Evolutionary conservation across 108 stramenopile species (phyloP), one percentile per base, ranked within the genome.

Genomic region (Skeletonema grethae): DNA sequence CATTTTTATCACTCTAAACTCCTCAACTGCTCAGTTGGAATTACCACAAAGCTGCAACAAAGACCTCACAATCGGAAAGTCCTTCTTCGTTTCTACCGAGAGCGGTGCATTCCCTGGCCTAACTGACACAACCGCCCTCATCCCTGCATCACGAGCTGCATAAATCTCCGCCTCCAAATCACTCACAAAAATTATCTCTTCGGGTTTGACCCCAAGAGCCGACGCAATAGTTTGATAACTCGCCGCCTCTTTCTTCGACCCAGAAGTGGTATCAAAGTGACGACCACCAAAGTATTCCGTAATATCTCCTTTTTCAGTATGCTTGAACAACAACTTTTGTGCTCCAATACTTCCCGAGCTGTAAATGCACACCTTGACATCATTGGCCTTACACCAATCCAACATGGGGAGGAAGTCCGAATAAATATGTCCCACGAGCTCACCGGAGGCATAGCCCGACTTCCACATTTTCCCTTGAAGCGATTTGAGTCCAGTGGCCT

Each of bases 391-490:
- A 77, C 89, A 92, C 87, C 91, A 85, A 20, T 82, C 56, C 70
- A 97, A 63, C 75, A 87, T 82, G 7, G 85, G 87, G 10, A 80
- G 65, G 25, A 97, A 82, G 67, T 98, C 97, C 8, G 75, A 75
- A 70, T 89, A 98, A 5, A 96, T 75, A 73, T 91, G 92, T 50
- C 91, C 94, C 25, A 83, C 69, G 3, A 98, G 39, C n/a, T 80
- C 84, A 0, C 96, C 97, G 25, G 75, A 70, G 38, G 74, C 80
- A 68, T 89, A 90, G 5, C 93, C 90, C 10, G 69, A 41, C 58
- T 89, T 84, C 96, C 97, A 98, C 76, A 98, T 96, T 64, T 88
- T 77, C 5, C 97, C 96, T 69, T 97, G 96, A 31, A 95, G 57
- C 0, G 68, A 41, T 69, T 95, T 94, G 32, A 95, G 79, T 8